phyloP scores from a whole-genome alignment of 2,329 filamentous ascomycete species.

The Zymoseptoria brevis region DNA sequence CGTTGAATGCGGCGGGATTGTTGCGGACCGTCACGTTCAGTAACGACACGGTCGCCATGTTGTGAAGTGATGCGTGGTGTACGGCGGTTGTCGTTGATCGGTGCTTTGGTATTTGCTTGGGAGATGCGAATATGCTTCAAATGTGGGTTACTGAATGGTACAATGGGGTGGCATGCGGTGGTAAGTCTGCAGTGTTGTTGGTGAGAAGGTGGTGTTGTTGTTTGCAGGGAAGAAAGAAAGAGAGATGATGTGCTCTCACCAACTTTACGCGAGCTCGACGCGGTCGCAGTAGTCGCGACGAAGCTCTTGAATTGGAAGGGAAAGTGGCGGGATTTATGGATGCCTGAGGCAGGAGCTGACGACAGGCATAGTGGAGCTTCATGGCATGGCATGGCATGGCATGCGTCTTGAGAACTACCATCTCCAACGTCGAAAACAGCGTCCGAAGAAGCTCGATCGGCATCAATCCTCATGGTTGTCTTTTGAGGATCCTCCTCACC shows the following conservation, averaged over 20 bases:
- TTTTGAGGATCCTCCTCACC: slow-evolving; percentile 3
- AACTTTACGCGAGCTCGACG: background rate
- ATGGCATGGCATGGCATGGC: background rate
- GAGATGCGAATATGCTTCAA: too few species aligned
- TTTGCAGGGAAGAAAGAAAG: background rate
- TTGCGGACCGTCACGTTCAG: slow-evolving; percentile 93
- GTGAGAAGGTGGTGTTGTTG: background rate
- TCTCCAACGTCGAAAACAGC: background rate
- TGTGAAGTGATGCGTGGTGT: slow-evolving; percentile 24
- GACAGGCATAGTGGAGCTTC: background rate
- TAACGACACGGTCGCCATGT: slow-evolving; percentile 92
- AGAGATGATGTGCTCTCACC: background rate
- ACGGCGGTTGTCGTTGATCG: background rate
- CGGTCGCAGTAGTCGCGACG: background rate
- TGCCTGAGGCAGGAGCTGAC: background rate
- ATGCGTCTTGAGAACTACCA: background rate
- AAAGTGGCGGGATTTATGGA: background rate
- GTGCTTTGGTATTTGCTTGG: background rate
- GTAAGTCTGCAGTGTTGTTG: background rate
- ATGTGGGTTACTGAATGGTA: too few species aligned
- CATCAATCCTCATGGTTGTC: background rate
- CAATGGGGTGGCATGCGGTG: background rate
- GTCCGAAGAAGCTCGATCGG: background rate
- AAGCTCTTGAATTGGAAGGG: background rate
- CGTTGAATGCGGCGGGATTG: slow-evolving; percentile 90